Evolutionary conservation across 169 alveolate species (phyloP).

Genomic region (Blepharisma undulans): DNA sequence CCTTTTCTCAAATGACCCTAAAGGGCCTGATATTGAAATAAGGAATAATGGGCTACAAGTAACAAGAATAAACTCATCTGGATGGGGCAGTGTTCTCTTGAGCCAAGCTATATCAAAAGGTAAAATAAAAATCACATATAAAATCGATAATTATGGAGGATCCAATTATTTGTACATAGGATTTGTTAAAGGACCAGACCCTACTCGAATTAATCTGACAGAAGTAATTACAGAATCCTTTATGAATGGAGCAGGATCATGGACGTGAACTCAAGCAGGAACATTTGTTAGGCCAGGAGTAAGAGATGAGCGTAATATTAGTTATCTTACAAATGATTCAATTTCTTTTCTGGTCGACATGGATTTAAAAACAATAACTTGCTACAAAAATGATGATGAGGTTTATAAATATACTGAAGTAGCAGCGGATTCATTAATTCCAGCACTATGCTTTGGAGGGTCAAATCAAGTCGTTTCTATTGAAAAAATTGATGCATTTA

Average conservation of each 20-base stretch:
- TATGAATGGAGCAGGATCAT: not conserved
- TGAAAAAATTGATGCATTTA: too few species aligned
- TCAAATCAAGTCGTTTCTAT: too few species aligned
- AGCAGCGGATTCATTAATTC: not conserved
- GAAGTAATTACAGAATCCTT: not conserved
- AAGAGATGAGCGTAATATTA: not conserved
- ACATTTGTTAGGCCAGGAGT: constrained; percentile 31
- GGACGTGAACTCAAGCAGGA: not conserved
- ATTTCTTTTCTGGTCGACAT: not conserved
- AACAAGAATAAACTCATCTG: constrained; percentile 17
- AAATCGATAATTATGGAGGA: constrained; percentile 35
- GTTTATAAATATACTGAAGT: constrained; percentile 5
- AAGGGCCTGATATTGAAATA: constrained; percentile 30
- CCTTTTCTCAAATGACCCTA: not conserved
- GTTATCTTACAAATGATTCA: constrained; percentile 22
- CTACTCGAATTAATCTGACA: not conserved
- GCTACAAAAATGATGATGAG: not conserved
- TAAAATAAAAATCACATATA: not conserved
- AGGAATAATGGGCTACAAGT: not conserved
- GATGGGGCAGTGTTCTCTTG: constrained; percentile 40
- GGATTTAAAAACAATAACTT: not conserved
- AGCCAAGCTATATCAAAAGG: not conserved
- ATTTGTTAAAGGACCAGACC: not conserved
- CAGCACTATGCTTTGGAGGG: constrained; percentile 37
- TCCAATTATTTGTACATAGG: constrained; percentile 22